These are phyloP conservation scores for Rhynchosporium agropyri DNA, from an alignment of 2,329 filamentous ascomycete species.

Conservation along the genomic window DNA sequence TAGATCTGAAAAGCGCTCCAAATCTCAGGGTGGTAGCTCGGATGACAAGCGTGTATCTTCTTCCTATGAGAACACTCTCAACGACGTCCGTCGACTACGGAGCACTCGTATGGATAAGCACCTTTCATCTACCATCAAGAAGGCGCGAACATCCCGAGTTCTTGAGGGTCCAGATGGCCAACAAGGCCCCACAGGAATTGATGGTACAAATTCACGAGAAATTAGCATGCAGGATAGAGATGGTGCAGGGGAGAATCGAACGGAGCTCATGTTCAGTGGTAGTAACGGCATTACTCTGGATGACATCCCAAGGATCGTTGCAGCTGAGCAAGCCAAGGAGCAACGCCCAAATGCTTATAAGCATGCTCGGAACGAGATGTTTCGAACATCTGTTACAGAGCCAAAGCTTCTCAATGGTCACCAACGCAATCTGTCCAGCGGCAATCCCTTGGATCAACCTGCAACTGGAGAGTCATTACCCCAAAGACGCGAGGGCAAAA, in stretches of 20 bases:
- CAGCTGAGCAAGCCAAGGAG: slow-evolving; percentile 91
- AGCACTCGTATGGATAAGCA: slow-evolving; percentile 95
- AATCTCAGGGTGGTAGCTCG: slow-evolving; percentile 68
- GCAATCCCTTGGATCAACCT: slow-evolving; percentile 52
- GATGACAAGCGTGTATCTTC: slow-evolving; percentile 65
- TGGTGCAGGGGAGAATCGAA: slow-evolving; percentile 66
- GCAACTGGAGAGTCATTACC: slow-evolving; percentile 54
- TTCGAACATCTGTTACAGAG: slow-evolving; percentile 57
- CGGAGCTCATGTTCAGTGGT: slow-evolving; percentile 84
- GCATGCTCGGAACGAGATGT: slow-evolving; percentile 70
- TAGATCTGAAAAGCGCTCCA: slow-evolving; percentile 70
- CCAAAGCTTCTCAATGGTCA: slow-evolving; percentile 70
- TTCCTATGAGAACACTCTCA: slow-evolving; percentile 92
- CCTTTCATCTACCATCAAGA: slow-evolving; percentile 88
- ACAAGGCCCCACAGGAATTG: slow-evolving; percentile 71
- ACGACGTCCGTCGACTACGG: slow-evolving; percentile 87
- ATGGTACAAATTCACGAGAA: slow-evolving; percentile 55
- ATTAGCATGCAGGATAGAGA: slow-evolving; percentile 75
- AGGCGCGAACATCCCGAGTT: slow-evolving; percentile 86
- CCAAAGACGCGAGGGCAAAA: slow-evolving; percentile 57
- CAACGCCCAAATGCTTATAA: slow-evolving; percentile 81
- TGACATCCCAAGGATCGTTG: slow-evolving; percentile 94
- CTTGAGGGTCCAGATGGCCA: slow-evolving; percentile 84
- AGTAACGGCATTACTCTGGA: slow-evolving; percentile 92
- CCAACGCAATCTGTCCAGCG: slow-evolving; percentile 65